These are phyloP conservation scores for Polyplosphaeria fusca DNA, from an alignment of 495 filamentous ascomycete species.

Conservation along the genomic window DNA sequence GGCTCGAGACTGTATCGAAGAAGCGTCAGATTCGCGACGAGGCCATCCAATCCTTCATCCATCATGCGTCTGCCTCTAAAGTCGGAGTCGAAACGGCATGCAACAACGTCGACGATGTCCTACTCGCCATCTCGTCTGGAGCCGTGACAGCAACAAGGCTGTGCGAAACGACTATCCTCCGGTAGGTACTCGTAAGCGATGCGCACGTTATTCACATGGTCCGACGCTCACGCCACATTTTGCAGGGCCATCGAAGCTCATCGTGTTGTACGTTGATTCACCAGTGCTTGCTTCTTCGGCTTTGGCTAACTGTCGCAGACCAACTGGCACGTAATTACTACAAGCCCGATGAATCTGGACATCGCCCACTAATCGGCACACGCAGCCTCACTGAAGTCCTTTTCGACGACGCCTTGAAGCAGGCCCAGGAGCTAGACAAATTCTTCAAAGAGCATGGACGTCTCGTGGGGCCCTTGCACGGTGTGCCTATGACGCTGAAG, in stretches of 20 bases:
- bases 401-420: constrained; percentile 29
- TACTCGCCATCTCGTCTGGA: constrained; percentile 41
- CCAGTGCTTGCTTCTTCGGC: neutral
- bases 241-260: constrained; percentile 24
- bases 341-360: neutral
- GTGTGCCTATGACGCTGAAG: constrained; percentile 35
- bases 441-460: constrained; percentile 29
- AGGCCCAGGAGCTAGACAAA: constrained; percentile 26
- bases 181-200: constrained; percentile 37
- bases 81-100: too few species aligned
- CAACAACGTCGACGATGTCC: constrained; percentile 40
- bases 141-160: constrained; percentile 47
- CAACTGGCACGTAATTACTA: constrained; percentile 23
- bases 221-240: constrained; percentile 29
- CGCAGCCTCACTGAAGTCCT: constrained; percentile 32
- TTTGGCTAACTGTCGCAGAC: constrained; percentile 25
- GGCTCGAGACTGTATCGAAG: constrained; percentile 12
- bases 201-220: neutral
- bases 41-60: too few species aligned
- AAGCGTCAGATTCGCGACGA: constrained; percentile 27
- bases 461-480: constrained; percentile 33
- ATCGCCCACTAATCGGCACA: too few species aligned
- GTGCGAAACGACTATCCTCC: constrained; percentile 49
- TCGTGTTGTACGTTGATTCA: constrained; percentile 20
- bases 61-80: too few species aligned